Conservation (phyloP, 495 filamentous ascomycete genomes). For the Talaromyces ruber region DNA sequence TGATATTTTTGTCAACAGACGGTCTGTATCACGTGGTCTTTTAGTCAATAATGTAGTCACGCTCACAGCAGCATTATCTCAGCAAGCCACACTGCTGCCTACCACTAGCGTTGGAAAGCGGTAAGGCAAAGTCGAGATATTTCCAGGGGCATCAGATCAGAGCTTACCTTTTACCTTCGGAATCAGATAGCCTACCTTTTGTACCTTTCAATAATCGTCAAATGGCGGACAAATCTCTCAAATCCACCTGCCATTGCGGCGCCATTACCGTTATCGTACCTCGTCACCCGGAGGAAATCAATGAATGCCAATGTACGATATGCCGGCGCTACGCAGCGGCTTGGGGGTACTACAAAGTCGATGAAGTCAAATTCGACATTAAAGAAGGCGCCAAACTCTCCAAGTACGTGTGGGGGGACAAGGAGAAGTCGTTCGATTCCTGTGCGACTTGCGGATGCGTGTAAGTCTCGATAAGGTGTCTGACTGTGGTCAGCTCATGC, state of each 20-base stretch:
- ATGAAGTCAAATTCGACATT: slow-evolving; percentile 17
- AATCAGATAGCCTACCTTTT: not conserved
- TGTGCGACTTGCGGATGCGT: slow-evolving; percentile 14
- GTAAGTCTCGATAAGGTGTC: slow-evolving; percentile 12
- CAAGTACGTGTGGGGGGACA: slow-evolving; percentile 11
- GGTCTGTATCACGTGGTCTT: too few species aligned
- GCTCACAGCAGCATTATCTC: too few species aligned
- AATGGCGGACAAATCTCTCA: slow-evolving; percentile 2
- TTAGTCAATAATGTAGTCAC: too few species aligned
- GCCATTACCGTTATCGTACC: slow-evolving; percentile 21
- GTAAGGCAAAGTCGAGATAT: too few species aligned
- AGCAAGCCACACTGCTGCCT: too few species aligned
- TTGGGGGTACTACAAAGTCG: slow-evolving; percentile 23
- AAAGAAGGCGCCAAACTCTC: slow-evolving; percentile 9
- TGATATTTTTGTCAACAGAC: too few species aligned
- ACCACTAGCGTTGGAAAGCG: too few species aligned
- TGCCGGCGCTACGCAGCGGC: slow-evolving; percentile 23
- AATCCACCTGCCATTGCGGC: slow-evolving; percentile 25
- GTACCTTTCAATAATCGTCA: not conserved
- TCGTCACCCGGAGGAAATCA: slow-evolving; percentile 17
- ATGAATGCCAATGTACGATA: slow-evolving; percentile 25
- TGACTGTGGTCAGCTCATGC: not conserved
- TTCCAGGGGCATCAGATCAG: too few species aligned
- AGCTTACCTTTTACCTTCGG: too few species aligned
- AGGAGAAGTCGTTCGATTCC: slow-evolving; percentile 10